phyloP scores from a whole-genome alignment of 2,329 filamentous ascomycete genomes.

The Pseudogymnoascus sp. region DNA sequence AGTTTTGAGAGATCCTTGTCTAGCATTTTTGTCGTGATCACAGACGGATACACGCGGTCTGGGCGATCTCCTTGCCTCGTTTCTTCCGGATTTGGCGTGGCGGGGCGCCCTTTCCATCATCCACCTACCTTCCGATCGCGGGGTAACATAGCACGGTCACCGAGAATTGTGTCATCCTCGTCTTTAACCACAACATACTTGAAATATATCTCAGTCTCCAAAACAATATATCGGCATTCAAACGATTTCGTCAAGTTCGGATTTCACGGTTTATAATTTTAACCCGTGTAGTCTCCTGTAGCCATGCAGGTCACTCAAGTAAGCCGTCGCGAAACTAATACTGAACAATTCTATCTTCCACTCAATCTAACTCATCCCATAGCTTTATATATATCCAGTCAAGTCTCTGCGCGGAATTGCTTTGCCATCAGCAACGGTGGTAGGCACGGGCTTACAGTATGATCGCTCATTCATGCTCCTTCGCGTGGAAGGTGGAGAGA shows the following conservation, averaged over 20 bases:
- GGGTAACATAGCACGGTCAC: background rate
- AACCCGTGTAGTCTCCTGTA: background rate
- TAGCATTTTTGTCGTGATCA: background rate
- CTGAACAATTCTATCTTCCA: background rate
- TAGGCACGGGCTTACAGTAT: conserved; percentile 53
- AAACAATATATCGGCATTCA: background rate
- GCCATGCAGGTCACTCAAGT: conserved; percentile 21
- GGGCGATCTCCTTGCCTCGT: background rate
- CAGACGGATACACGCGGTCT: background rate
- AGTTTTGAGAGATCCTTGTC: background rate
- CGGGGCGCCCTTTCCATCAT: background rate
- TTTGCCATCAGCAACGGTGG: conserved; percentile 45
- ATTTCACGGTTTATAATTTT: background rate
- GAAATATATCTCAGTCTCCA: background rate
- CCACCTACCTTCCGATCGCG: background rate
- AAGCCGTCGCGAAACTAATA: background rate
- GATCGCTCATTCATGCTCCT: conserved; percentile 67
- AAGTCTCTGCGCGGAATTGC: conserved; percentile 60
- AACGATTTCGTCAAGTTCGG: background rate
- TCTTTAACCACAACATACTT: background rate
- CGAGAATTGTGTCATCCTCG: background rate
- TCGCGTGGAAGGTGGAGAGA: conserved; percentile 35
- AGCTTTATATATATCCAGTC: conserved; percentile 67
- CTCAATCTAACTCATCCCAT: conserved; percentile 8
- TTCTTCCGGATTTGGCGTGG: background rate